Base-by-base conservation (phyloP, 805 yeast genomes). In the Candida berthetii region DNA sequence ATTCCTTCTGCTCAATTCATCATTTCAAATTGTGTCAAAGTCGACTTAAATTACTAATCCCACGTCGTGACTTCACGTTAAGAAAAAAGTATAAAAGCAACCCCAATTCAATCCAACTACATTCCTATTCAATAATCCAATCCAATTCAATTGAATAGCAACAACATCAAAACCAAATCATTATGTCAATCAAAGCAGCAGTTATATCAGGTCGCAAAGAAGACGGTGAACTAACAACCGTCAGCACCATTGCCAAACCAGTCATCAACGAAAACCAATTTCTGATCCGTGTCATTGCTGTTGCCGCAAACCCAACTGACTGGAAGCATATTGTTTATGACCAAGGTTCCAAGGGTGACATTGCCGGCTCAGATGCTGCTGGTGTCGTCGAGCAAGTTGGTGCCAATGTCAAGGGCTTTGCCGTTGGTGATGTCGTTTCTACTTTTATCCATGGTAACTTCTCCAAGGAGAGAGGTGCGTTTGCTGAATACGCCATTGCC, bases 251-350 rank as follows among this genome's bases (percentile, higher is more conserved):
- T 3, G 60, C 65, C 3, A 47, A 65, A 22, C 68, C 67, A 24
- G 50, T 50, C 6, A 55, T 70, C 35, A 55, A 46, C 13, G 60
- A 58, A 24, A 55, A 53, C 20, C 65, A 71, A 43, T 51, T 81
- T 11, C 58, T 80, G 14, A 58, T 83, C 41, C 71, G 76, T 54
- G 66, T 76, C 5, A 57, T 59, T 19, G 78, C 85, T 8, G 72
- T 60, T 40, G 86, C 83, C 1, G 68, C 71, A 33, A 83, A 83
- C 52, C 89, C 89, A 35, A 76, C 83, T 6, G 90, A 83, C 54
- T 80, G 83, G 82, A 80, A 80, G 52, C 85, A 80, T 50, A 55
- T 71, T 35, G 66, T 54, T 4, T 57, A 41, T 40, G 51, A 64
- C 9, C 48, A 62, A 42, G 76, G 78, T 16, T 58, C 48, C 1